Conservation (phyloP, 495 filamentous ascomycete species). For the Clohesyomyces aquaticus region DNA sequence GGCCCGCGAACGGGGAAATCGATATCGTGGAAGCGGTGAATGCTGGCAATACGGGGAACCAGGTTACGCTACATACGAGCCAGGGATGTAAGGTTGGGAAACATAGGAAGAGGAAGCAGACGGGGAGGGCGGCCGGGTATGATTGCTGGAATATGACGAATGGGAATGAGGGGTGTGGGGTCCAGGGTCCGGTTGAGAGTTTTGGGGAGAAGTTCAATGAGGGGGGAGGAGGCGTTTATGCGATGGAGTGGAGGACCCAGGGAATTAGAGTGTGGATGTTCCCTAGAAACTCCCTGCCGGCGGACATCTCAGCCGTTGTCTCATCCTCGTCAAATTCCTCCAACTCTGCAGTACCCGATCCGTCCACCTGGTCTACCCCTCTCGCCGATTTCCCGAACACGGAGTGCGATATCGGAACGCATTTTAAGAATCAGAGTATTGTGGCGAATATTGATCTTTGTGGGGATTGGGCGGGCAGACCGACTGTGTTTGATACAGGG, state of each 20-base stretch:
- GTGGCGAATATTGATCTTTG: constrained; percentile 44
- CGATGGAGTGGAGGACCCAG: constrained; percentile 36
- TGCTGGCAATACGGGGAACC: constrained; percentile 42
- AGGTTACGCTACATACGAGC: constrained; percentile 43
- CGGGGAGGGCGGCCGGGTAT: constrained; percentile 16
- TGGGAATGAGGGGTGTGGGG: constrained; percentile 39
- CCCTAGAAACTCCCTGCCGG: constrained; percentile 30
- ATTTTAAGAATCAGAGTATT: constrained; percentile 39
- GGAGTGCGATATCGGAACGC: constrained; percentile 36
- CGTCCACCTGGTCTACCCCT: constrained; percentile 32
- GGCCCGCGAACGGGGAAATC: constrained; percentile 48
- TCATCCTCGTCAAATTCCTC: too few relatives aligned
- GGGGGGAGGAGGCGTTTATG: constrained; percentile 42
- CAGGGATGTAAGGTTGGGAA: constrained; percentile 43
- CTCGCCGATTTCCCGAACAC: constrained; percentile 43
- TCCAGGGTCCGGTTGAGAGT: constrained; percentile 22
- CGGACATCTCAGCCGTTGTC: constrained; percentile 34
- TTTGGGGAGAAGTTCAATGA: constrained; percentile 41
- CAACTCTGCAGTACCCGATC: constrained; percentile 36
- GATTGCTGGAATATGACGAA: constrained; percentile 42
- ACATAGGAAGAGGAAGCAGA: constrained; percentile 51
- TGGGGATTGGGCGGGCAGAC: constrained; percentile 41
- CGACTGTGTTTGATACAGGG: constrained; percentile 35
- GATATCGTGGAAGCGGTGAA: constrained; percentile 47
- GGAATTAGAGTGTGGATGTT: constrained; percentile 43